Evolutionary conservation across 129 eudicot genomes (phyloP).

Genomic region (sunflower (Helianthus annuus)): HanXRQr2.0-SUNRISE NC_035438.2:8557297-8557796

Average conservation of each 20-base stretch:
- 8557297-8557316: background rate
- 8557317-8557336: conserved; percentile 46
- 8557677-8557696: too few relatives aligned
- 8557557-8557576: background rate
- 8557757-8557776: background rate
- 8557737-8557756: background rate
- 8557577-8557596: background rate
- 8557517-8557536: too few relatives aligned
- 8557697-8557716: too few relatives aligned
- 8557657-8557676: too few relatives aligned
- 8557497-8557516: conserved; percentile 87
- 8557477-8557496: conserved; percentile 80
- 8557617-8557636: background rate
- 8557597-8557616: too few relatives aligned
- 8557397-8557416: conserved; percentile 80
- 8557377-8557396: conserved; percentile 70
- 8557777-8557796: background rate
- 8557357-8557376: conserved; percentile 66
- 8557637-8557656: background rate
- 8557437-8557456: conserved; percentile 85
- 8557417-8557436: conserved; percentile 98
- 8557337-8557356: conserved; percentile 73
- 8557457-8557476: conserved; percentile 88
- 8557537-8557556: too few relatives aligned
- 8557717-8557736: background rate